Evolutionary conservation across 2,329 filamentous ascomycete genomes (phyloP).

Genomic region (Elsinoe fawcettii): DNA sequence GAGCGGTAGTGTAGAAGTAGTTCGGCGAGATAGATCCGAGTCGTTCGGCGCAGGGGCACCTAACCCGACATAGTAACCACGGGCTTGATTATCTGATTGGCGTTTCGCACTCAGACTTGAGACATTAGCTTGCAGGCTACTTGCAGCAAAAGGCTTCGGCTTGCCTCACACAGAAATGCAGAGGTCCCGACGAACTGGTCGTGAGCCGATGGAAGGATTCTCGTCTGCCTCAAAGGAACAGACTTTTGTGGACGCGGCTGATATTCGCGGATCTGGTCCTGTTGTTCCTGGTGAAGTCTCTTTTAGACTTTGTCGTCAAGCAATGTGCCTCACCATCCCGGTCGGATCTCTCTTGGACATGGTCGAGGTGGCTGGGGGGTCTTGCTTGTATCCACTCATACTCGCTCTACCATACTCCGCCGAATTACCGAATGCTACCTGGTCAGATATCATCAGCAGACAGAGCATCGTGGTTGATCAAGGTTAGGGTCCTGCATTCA

Average conservation of each 20-base stretch:
- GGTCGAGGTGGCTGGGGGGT: background rate
- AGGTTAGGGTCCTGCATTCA: background rate
- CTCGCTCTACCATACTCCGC: background rate
- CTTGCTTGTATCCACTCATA: background rate
- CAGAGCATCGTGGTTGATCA: background rate
- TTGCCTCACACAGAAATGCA: background rate
- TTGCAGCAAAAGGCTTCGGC: background rate
- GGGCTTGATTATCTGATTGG: background rate
- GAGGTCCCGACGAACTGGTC: constrained; percentile 1
- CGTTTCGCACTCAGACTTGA: background rate
- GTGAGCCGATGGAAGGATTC: background rate
- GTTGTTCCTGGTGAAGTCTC: constrained; percentile 7
- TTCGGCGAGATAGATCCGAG: constrained; percentile 6
- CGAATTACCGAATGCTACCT: background rate
- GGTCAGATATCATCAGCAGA: background rate
- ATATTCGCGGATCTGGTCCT: constrained; percentile 5
- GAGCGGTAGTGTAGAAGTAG: background rate
- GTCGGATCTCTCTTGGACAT: background rate
- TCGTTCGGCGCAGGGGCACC: constrained; percentile 1
- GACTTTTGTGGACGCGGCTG: background rate
- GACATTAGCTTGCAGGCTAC: background rate
- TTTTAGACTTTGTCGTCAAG: constrained; percentile 5
- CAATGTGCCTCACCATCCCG: background rate
- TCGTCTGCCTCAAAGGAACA: background rate
- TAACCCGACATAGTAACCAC: background rate